phyloP scores from a whole-genome alignment of 2,329 filamentous ascomycete species.

The Verticillium albo-atrum region DNA sequence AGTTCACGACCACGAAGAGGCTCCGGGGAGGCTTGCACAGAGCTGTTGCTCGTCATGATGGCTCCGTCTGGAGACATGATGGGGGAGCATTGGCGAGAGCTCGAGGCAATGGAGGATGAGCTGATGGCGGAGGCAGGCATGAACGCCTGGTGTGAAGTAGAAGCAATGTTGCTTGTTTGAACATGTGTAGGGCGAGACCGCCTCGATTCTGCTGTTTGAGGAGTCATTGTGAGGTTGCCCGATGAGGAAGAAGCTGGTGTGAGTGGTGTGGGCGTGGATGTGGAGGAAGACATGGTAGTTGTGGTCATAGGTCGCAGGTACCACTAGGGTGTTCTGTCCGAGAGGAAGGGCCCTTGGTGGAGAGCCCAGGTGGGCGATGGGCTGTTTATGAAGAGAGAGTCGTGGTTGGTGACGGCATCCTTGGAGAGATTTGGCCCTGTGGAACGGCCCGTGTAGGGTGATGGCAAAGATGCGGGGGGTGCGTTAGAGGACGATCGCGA shows the following conservation, averaged over 20 bases:
- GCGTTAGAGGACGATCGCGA: slow-evolving; percentile 8
- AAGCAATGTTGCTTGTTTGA: slow-evolving; percentile 37
- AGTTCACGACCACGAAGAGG: slow-evolving; percentile 50
- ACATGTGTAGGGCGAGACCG: slow-evolving; percentile 42
- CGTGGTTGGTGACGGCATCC: slow-evolving; percentile 14
- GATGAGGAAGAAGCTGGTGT: slow-evolving; percentile 23
- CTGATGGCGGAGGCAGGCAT: slow-evolving; percentile 50
- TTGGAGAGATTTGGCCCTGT: slow-evolving; percentile 12
- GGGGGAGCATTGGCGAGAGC: slow-evolving; percentile 51
- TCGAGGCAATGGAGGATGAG: slow-evolving; percentile 51
- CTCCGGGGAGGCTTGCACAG: slow-evolving; percentile 65
- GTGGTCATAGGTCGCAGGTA: background rate
- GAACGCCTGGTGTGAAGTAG: slow-evolving; percentile 20
- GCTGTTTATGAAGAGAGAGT: slow-evolving; percentile 11
- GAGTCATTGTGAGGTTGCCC: slow-evolving; percentile 35
- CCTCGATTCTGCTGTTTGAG: slow-evolving; percentile 32
- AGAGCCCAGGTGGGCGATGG: slow-evolving; percentile 9
- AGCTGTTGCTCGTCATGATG: slow-evolving; percentile 56
- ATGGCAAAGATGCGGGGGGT: slow-evolving; percentile 10
- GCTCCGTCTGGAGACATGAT: slow-evolving; percentile 51
- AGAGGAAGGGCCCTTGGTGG: slow-evolving; percentile 6
- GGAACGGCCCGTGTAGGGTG: slow-evolving; percentile 13
- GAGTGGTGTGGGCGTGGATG: slow-evolving; percentile 24
- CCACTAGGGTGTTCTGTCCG: slow-evolving; percentile 1
- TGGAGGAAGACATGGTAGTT: slow-evolving; percentile 12